These are phyloP conservation scores for Russula ochroleuca DNA, from an alignment of 768 basidiomycete genomes.

Conservation along the genomic window DNA sequence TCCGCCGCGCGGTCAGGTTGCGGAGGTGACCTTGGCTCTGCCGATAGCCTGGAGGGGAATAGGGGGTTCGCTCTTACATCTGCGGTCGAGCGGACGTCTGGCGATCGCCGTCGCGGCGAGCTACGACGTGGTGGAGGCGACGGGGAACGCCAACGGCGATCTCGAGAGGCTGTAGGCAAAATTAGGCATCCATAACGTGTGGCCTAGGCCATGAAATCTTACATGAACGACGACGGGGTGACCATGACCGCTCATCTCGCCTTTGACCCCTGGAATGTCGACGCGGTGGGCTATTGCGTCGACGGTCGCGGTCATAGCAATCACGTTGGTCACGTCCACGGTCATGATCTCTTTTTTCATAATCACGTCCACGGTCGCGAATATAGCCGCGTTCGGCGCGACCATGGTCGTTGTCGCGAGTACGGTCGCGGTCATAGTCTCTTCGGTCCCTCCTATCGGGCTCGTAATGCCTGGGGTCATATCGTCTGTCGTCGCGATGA, in stretches of 20 bases:
- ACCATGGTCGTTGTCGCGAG: slow-evolving; percentile 13
- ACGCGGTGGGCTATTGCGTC: slow-evolving; percentile 19
- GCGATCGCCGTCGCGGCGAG: slow-evolving; percentile 18
- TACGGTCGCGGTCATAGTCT: slow-evolving; percentile 18
- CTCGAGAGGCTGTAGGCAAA: slow-evolving; percentile 13
- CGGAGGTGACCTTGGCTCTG: slow-evolving; percentile 7
- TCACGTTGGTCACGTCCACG: slow-evolving; percentile 17
- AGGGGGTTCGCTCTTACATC: slow-evolving; percentile 3
- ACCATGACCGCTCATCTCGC: slow-evolving; percentile 20
- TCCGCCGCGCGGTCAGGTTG: background rate
- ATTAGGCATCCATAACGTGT: background rate
- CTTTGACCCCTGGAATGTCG: slow-evolving; percentile 23
- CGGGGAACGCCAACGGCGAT: slow-evolving; percentile 19
- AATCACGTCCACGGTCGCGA: slow-evolving; percentile 19
- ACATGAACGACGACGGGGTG: slow-evolving; percentile 26
- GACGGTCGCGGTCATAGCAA: slow-evolving; percentile 16
- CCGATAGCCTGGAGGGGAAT: background rate
- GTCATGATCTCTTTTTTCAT: slow-evolving; percentile 22
- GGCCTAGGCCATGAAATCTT: background rate
- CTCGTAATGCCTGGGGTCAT: slow-evolving; percentile 19
- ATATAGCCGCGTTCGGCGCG: slow-evolving; percentile 16
- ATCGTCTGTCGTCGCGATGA: slow-evolving; percentile 22
- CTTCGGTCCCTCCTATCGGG: slow-evolving; percentile 21
- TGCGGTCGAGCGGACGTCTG: slow-evolving; percentile 8
- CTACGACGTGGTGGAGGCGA: slow-evolving; percentile 16